Evolutionary conservation across 495 filamentous ascomycete species (phyloP).

Genomic region (Clohesyomyces aquaticus): DNA sequence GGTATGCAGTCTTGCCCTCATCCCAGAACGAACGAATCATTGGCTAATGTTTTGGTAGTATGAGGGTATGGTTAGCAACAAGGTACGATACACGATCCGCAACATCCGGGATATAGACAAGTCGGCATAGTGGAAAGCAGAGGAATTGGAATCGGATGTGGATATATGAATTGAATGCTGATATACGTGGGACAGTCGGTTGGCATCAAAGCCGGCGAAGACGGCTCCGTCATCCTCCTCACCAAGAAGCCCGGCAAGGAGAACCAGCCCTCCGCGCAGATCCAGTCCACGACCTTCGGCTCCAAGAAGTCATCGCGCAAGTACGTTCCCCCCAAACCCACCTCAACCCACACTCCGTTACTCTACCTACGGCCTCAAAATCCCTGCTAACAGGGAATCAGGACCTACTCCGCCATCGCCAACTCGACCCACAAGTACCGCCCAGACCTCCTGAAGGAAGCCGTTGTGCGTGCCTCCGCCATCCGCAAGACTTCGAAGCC

Average conservation of each 20-base stretch:
- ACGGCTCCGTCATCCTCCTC: slow-evolving; percentile 72
- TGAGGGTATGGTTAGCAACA: slow-evolving; percentile 87
- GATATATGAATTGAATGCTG: not conserved
- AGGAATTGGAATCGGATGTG: not conserved
- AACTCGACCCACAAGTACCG: slow-evolving; percentile 76
- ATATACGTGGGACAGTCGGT: slow-evolving; percentile 63
- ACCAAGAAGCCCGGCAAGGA: slow-evolving; percentile 77
- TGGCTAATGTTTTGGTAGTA: slow-evolving; percentile 53
- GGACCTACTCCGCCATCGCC: slow-evolving; percentile 86
- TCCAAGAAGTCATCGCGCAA: slow-evolving; percentile 73
- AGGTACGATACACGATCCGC: slow-evolving; percentile 61
- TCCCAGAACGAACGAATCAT: slow-evolving; percentile 1
- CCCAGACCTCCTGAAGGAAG: slow-evolving; percentile 80
- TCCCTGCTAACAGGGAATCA: slow-evolving; percentile 46
- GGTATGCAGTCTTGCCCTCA: slow-evolving; percentile 56
- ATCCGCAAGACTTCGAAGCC: slow-evolving; percentile 77
- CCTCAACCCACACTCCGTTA: not conserved
- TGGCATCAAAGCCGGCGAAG: slow-evolving; percentile 68
- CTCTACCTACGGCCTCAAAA: not conserved
- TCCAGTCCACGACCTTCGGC: slow-evolving; percentile 66
- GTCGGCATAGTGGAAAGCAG: not conserved
- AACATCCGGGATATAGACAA: not conserved
- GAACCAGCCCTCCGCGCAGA: slow-evolving; percentile 70
- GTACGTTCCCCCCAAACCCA: slow-evolving; percentile 59
- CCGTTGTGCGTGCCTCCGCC: slow-evolving; percentile 85